Evolutionary conservation across 192 early-diverging fungal species (phyloP), one percentile per base, ranked within the genome.

Genomic region (Martensiomyces pterosporus): DNA sequence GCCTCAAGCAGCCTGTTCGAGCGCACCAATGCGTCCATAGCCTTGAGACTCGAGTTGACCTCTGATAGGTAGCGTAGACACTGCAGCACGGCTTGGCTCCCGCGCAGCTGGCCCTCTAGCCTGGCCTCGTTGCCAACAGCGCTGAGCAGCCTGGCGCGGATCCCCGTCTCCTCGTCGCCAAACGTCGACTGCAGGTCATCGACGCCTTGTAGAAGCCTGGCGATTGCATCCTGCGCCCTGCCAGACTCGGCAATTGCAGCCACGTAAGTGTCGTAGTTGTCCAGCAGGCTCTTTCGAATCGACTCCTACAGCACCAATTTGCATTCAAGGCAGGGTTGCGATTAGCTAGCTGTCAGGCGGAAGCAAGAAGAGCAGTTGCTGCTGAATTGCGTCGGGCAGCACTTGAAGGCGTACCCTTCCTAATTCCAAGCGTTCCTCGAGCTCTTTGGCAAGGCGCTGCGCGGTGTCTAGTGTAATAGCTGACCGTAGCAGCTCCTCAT

Each of bases 181-280:
- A 65, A 46, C 39, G 43, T 42, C 40, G 38, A 38, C 21, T 65
- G 55, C 53, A 65, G 35, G 15, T 52, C 55, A 16, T 65, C 63
- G 2, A 58, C 50, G 16, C 63, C 63, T 2, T 48, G 39, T 2
- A 58, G 55, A 14, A 65, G 41, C 55, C 39, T 34, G 0, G 45
- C 17, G 24, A 54, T 53, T 8, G 49, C 15, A 17, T 32, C 14
- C 13, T 58, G 55, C 7, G 55, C 50, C 35, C 25, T 47, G n/a
- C 18, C 39, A 9, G 22, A 39, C 17, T 51, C 47, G 2, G 38
- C 7, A 3, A 38, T n/a, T 5, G 63, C 49, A 15, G 37, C 14
- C 15, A 22, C 15, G 9, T 54, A 65, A 15, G 45, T 48, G 10
- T 10, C 21, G 40, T 26, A 15, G 16, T 53, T 54, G 4, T 48